phyloP scores from a whole-genome alignment of 306 rosid genomes.

The Fragaria iinumae region DNA sequence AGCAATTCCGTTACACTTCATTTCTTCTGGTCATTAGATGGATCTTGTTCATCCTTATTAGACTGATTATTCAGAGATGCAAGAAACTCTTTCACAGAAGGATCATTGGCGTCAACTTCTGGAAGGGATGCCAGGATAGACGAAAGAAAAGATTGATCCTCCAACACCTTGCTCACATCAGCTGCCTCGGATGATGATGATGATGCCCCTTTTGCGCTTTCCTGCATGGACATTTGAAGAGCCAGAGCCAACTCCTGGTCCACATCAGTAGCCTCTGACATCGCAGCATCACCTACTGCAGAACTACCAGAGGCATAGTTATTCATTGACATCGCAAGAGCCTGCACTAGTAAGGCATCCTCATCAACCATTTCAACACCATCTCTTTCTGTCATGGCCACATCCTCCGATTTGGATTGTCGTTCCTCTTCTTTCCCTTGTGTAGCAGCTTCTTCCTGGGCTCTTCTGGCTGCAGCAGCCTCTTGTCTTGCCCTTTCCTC shows the following conservation, averaged over 20 bases:
- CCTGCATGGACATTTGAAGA: conserved; percentile 44
- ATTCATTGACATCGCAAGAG: conserved; percentile 29
- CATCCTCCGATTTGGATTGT: conserved; percentile 33
- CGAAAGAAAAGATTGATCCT: conserved; percentile 35
- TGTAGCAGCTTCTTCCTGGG: conserved; percentile 26
- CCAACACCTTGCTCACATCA: conserved; percentile 31
- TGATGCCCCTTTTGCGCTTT: conserved; percentile 6
- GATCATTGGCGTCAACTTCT: conserved; percentile 46
- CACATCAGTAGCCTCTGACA: conserved; percentile 26
- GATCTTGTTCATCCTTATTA: conserved; percentile 32
- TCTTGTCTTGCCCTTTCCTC: conserved; percentile 50
- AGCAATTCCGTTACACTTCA: conserved; percentile 5
- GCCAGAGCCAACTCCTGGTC: conserved; percentile 41
- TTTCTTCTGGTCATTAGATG: conserved; percentile 25
- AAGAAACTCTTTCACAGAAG: conserved; percentile 36
- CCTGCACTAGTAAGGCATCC: conserved; percentile 23
- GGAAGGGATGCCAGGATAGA: conserved; percentile 43
- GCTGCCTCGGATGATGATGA: conserved; percentile 16
- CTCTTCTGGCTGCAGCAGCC: conserved; percentile 31
- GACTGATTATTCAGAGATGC: conserved; percentile 29
- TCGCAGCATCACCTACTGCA: conserved; percentile 15
- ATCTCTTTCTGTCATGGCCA: conserved; percentile 19
- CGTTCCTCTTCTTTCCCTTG: conserved; percentile 24
- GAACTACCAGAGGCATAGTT: conserved; percentile 10
- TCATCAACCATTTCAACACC: conserved; percentile 20